A percentile compares a stretch with the other conserved stretches of the same genome.
Conservation (phyloP, 2,329 filamentous ascomycete species). For the Chaetomium olivaceum region DNA sequence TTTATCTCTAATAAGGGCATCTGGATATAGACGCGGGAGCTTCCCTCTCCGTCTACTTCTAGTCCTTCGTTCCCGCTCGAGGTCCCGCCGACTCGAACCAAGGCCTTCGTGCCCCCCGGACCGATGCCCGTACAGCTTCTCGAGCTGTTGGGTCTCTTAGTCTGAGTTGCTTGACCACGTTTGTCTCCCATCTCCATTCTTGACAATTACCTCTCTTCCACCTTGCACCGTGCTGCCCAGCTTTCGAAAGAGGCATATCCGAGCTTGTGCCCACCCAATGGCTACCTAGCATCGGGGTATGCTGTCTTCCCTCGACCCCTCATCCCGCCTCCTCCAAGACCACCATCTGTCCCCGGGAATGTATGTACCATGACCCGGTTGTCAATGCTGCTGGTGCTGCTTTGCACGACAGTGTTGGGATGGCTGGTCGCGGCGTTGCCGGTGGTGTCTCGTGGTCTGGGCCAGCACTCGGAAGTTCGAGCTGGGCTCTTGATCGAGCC, state of each 20-base stretch:
- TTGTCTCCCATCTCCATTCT: slow-evolving; percentile 21
- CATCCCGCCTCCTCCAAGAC: slow-evolving; percentile 2
- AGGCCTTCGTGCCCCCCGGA: slow-evolving; percentile 22
- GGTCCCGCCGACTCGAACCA: neutral
- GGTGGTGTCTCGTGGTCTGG: slow-evolving; percentile 5
- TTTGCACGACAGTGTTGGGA: slow-evolving; percentile 14
- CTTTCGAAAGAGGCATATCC: slow-evolving; percentile 3
- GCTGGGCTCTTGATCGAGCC: neutral
- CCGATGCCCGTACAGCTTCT: slow-evolving; percentile 24
- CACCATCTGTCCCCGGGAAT: slow-evolving; percentile 1
- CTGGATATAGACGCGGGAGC: slow-evolving; percentile 26
- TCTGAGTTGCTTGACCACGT: slow-evolving; percentile 20
- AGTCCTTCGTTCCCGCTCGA: slow-evolving; percentile 19
- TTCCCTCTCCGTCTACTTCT: slow-evolving; percentile 24
- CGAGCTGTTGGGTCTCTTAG: slow-evolving; percentile 25
- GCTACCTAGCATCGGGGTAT: slow-evolving; percentile 13
- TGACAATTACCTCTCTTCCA: neutral
- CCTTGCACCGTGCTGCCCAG: neutral
- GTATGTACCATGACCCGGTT: slow-evolving; percentile 21
- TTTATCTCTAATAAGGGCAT: slow-evolving; percentile 4
- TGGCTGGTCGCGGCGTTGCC: slow-evolving; percentile 18
- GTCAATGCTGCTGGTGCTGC: slow-evolving; percentile 28
- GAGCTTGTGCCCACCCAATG: slow-evolving; percentile 17
- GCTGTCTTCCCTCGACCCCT: slow-evolving; percentile 8
- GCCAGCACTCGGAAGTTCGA: slow-evolving; percentile 1